Conservation (phyloP, 176 grass and related monocot genomes). For the Pharus latifolius region DNA sequence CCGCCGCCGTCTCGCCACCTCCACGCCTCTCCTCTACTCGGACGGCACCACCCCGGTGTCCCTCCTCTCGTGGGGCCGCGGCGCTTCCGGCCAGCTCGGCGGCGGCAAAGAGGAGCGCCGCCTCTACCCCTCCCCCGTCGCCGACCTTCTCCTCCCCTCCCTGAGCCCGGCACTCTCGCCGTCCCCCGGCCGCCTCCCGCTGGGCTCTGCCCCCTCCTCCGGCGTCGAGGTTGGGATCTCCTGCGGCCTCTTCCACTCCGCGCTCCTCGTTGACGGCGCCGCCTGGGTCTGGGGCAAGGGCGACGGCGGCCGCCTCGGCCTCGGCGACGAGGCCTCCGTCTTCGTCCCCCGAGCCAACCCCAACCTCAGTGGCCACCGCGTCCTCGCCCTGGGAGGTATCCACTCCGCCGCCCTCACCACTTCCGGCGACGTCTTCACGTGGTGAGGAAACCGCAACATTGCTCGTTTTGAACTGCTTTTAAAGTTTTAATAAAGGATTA, state of each 20-base stretch:
- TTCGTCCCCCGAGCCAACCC: conserved; percentile 66
- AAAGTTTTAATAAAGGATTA: neutral
- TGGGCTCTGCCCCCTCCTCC: neutral
- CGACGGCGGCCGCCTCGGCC: conserved; percentile 68
- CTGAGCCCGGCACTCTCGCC: conserved; percentile 31
- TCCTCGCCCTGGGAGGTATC: conserved; percentile 71
- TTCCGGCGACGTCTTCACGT: conserved; percentile 75
- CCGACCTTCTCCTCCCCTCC: conserved; percentile 44
- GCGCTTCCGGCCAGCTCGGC: conserved; percentile 80
- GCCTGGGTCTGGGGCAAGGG: conserved; percentile 97
- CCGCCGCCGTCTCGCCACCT: conserved; percentile 33
- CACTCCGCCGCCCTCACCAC: conserved; percentile 71
- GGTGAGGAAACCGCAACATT: conserved; percentile 54
- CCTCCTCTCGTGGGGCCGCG: conserved; percentile 84
- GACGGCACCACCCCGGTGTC: conserved; percentile 14
- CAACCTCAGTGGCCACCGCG: conserved; percentile 46
- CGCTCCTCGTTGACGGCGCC: conserved; percentile 48
- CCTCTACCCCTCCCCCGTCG: conserved; percentile 66
- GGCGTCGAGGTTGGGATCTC: conserved; percentile 66
- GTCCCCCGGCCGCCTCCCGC: conserved; percentile 38
- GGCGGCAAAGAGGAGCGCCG: conserved; percentile 84
- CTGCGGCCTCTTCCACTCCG: conserved; percentile 87
- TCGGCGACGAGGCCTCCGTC: conserved; percentile 55
- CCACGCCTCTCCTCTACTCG: conserved; percentile 22
- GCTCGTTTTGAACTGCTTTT: neutral